Evolutionary conservation across 805 yeast genomes (phyloP).

Genomic region (Lachancea dasiensis): DNA sequence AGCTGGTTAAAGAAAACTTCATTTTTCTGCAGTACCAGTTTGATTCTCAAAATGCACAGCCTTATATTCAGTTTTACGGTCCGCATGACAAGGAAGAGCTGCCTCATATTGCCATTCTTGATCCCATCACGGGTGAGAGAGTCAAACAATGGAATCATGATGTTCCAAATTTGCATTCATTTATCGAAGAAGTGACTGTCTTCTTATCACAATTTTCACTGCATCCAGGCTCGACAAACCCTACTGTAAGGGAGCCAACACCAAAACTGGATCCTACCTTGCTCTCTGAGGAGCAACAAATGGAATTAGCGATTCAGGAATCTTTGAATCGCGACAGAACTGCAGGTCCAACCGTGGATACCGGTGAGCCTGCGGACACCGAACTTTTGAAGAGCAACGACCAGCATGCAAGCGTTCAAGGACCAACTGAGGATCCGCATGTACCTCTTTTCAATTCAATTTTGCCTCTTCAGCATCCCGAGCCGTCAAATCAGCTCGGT

Average conservation of each 20-base stretch:
- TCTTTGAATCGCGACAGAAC: conserved; percentile 40
- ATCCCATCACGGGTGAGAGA: conserved; percentile 94
- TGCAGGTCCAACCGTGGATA: conserved; percentile 4
- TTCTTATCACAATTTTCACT: conserved; percentile 64
- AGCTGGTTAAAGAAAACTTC: conserved; percentile 58
- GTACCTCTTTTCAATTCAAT: conserved; percentile 47
- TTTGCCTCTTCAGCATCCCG: conserved; percentile 46
- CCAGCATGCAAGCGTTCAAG: too few relatives aligned
- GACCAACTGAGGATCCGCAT: conserved; percentile 27
- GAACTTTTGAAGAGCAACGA: too few relatives aligned
- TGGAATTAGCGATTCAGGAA: conserved; percentile 66
- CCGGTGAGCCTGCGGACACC: too few relatives aligned
- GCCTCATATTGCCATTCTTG: conserved; percentile 90
- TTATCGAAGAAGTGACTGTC: conserved; percentile 62
- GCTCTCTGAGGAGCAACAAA: conserved; percentile 77
- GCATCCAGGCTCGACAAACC: conserved; percentile 58
- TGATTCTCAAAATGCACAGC: conserved; percentile 69
- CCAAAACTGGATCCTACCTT: conserved; percentile 54
- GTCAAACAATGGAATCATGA: conserved; percentile 65
- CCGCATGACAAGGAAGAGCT: conserved; percentile 41
- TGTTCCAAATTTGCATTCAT: conserved; percentile 53
- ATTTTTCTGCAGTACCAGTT: conserved; percentile 79
- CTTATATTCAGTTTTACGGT: conserved; percentile 68
- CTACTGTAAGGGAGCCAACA: conserved; percentile 53
- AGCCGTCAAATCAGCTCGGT: conserved; percentile 53